Conservation (phyloP, 805 yeast species). For the Wickerhamomyces ciferrii region DNA sequence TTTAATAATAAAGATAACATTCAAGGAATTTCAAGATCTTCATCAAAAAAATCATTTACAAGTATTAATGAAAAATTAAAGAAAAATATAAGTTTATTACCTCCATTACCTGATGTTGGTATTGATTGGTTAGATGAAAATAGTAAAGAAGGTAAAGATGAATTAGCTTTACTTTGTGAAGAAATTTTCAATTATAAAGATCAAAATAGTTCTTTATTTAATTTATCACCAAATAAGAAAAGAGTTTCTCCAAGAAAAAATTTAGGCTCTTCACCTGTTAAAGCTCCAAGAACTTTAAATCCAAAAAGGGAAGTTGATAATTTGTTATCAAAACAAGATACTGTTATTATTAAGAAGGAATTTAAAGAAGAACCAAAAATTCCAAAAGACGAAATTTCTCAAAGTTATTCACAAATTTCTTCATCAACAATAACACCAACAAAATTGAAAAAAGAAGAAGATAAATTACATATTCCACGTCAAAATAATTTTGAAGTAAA, state of each 20-base stretch:
- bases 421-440: not conserved
- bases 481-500: constrained; percentile 9
- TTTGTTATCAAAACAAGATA: not conserved
- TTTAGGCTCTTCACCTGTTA: constrained; percentile 1
- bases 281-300: not conserved
- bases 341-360: not conserved
- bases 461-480: constrained; percentile 5
- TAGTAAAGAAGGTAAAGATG: constrained; percentile 10
- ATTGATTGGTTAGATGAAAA: constrained; percentile 18
- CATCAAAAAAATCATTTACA: constrained; percentile 16
- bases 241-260: not conserved
- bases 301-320: not conserved
- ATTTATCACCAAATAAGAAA: constrained; percentile 8
- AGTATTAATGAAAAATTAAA: constrained; percentile 5
- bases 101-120: constrained; percentile 23
- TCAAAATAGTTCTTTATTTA: not conserved
- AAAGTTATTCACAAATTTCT: too few relatives aligned
- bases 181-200: constrained; percentile 21
- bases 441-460: not conserved
- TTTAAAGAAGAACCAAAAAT: not conserved
- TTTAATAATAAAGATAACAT: constrained; percentile 19
- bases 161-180: constrained; percentile 24
- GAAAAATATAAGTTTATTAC: constrained; percentile 21
- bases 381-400: too few relatives aligned
- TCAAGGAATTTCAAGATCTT: constrained; percentile 18